Evolutionary conservation across 2,329 filamentous ascomycete species (phyloP).

Genomic region (Byssoonygena ceratinophila): DNA sequence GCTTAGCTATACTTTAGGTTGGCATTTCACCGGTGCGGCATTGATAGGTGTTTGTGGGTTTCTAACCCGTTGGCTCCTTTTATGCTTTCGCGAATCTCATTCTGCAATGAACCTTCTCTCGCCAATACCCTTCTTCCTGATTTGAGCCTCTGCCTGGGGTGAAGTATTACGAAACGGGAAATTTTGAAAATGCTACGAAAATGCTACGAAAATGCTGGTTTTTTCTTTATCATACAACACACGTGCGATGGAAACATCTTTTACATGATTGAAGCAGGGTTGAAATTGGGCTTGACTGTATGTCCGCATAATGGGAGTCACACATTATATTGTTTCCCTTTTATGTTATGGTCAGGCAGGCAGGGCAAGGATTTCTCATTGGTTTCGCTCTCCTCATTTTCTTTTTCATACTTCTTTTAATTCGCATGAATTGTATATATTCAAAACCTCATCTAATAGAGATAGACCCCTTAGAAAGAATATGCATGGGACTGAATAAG

Average conservation of each 20-base stretch:
- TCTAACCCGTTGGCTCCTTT: too few species aligned
- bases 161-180: not conserved
- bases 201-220: not conserved
- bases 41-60: too few species aligned
- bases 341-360: too few species aligned
- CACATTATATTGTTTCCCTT: not conserved
- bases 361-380: too few species aligned
- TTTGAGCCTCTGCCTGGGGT: not conserved
- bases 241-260: not conserved
- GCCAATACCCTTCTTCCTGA: not conserved
- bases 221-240: not conserved
- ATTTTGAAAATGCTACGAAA: not conserved
- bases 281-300: not conserved
- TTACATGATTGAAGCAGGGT: not conserved
- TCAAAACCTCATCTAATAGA: too few species aligned
- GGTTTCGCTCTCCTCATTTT: not conserved
- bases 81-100: too few species aligned
- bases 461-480: too few species aligned
- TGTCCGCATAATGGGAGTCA: not conserved
- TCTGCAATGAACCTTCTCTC: too few species aligned
- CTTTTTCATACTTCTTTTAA: too few species aligned
- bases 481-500: too few species aligned
- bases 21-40: too few species aligned
- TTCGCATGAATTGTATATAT: too few species aligned
- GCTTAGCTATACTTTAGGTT: conserved; percentile 1